Base-by-base conservation (phyloP, 768 basidiomycete genomes). In the Leccinum broughii region DNA sequence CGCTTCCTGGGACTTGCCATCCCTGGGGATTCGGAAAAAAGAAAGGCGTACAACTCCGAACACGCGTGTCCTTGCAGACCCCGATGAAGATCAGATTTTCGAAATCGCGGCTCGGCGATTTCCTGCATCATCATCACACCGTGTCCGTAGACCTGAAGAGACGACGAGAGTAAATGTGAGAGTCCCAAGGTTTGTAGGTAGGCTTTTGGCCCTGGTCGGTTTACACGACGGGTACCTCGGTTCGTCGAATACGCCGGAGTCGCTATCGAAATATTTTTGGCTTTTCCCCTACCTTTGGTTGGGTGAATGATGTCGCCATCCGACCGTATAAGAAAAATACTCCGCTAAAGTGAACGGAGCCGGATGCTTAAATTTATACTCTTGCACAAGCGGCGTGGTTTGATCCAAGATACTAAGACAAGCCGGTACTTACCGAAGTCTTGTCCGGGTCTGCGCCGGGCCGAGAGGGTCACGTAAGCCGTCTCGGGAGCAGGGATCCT, bases 401-500 rank as follows among this genome's bases (percentile, higher is more conserved):
- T 41, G 15, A 41, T 41, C 17, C 3, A 39, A 41, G 39, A 41
- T 41, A 41, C n/a, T n/a, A n/a, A 41, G 39, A 39, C 39, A 41
- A 41, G 39, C 17, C 8, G 39, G 37, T 10, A 1, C 37, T 39
- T 32, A 7, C 37, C 37, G 15, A 14, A 15, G 17, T 41, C 39
- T 17, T 41, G 39, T 41, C 39, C 4, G 8, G 39, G 39, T 41
- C 39, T 9, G 7, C 17, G 39, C 39, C 44, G 11, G 44, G 44
- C 20, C 44, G 44, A 44, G 15, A 30, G 39, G 51, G 58, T 32
- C 51, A 34, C 17, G 26, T 8, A 56, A 39, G 59, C 56, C 59
- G 22, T 26, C 24, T 26, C 24, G 24, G 24, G 24, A 4, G 26
- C 26, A 26, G 34, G 34, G 10, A 10, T 11, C 9, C 34, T 34